phyloP scores from a whole-genome alignment of 2,329 filamentous ascomycete genomes.

The Fusarium sp. region DNA sequence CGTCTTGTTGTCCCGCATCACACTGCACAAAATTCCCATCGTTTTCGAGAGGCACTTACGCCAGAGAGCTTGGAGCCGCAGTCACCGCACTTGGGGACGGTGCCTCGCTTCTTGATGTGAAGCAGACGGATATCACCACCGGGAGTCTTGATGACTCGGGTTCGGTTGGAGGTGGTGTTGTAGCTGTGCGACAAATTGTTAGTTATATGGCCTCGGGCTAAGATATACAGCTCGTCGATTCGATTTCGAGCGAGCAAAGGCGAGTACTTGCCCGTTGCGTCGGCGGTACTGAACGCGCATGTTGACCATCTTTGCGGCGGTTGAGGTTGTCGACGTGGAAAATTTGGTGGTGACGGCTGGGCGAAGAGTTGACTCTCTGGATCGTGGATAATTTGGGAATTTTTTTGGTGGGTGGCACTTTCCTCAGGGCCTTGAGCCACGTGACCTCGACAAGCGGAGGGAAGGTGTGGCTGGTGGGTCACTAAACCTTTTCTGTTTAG shows the following conservation, averaged over 20 bases:
- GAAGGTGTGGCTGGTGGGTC: neutral
- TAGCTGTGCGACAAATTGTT: constrained; percentile 69
- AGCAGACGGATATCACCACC: constrained; percentile 95
- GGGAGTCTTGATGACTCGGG: constrained; percentile 94
- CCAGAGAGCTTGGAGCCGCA: constrained; percentile 97
- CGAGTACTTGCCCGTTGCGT: constrained; percentile 77
- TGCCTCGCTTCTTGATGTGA: constrained; percentile 99
- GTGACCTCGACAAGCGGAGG: neutral
- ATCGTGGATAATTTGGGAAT: constrained; percentile 33
- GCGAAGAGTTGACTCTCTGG: neutral
- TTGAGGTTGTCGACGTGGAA: constrained; percentile 11
- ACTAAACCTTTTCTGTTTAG: neutral
- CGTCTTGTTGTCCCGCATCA: constrained; percentile 28
- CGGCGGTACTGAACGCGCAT: constrained; percentile 69
- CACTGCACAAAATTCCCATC: constrained; percentile 22
- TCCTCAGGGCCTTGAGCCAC: neutral
- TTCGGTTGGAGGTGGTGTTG: constrained; percentile 98
- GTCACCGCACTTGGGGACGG: constrained; percentile 98
- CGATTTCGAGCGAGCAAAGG: constrained; percentile 36
- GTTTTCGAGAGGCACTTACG: constrained; percentile 72
- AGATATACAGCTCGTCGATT: constrained; percentile 25
- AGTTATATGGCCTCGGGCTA: constrained; percentile 37
- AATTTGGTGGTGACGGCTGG: constrained; percentile 10
- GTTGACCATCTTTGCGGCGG: constrained; percentile 66
- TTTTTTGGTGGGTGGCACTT: constrained; percentile 51